A percentile compares a stretch with the other conserved stretches of the same genome.
Evolutionary conservation across 2,329 filamentous ascomycete genomes (phyloP).

Genomic region (Fusarium oligoseptatum): DNA sequence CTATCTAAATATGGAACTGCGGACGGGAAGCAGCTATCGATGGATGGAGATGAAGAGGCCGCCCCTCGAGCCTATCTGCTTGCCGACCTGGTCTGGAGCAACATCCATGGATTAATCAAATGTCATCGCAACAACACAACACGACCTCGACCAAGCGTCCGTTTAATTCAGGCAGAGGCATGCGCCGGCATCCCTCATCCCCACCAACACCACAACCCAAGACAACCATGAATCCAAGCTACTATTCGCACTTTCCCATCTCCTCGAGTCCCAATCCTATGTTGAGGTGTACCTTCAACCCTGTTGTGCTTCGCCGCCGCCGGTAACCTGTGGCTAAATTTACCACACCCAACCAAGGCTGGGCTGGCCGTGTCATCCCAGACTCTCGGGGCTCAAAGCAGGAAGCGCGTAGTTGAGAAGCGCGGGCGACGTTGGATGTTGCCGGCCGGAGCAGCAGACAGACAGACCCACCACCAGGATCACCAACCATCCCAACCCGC

Average conservation of each 20-base stretch:
- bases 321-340: conserved; percentile 32
- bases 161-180: conserved; percentile 10
- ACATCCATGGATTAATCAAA: not conserved
- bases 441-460: conserved; percentile 35
- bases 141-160: not conserved
- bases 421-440: conserved; percentile 38
- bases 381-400: conserved; percentile 10
- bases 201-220: conserved; percentile 15
- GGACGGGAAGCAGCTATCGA: not conserved
- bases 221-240: conserved; percentile 10
- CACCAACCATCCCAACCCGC: conserved; percentile 23
- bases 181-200: not conserved
- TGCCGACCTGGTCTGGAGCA: not conserved
- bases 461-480: conserved; percentile 25
- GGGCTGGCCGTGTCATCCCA: conserved; percentile 18
- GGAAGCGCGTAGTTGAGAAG: conserved; percentile 18
- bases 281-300: conserved; percentile 13
- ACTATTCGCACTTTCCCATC: conserved; percentile 12
- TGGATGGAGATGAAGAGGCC: not conserved
- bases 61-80: not conserved
- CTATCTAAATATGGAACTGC: conserved; percentile 7
- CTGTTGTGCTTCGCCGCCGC: conserved; percentile 24
- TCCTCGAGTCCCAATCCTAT: conserved; percentile 17
- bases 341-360: conserved; percentile 18
- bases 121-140: not conserved